Base-by-base conservation (phyloP, 2,329 filamentous ascomycete species). In the Xenoacremonium recifei region DNA sequence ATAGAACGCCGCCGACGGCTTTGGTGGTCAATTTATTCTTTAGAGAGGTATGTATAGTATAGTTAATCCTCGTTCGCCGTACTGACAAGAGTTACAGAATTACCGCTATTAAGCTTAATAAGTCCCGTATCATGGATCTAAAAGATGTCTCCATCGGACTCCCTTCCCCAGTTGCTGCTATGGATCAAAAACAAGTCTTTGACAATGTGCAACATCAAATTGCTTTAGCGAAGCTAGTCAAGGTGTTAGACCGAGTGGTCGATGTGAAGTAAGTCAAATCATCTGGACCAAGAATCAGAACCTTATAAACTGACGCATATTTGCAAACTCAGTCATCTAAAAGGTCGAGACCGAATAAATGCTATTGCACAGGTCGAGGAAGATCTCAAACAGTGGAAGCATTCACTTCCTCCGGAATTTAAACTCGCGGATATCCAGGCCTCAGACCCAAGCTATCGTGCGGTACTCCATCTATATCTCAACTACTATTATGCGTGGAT, bases 401-500 rank as follows among this genome's bases (percentile, higher is more conserved):
- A 47, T 6, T 54, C 57, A 1, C 38, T 64, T 3, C 62, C 61
- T 3, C 29, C 38, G 0, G 42, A 53, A 1, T 54, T 65, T 21
- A 58, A 48, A 25, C 47, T 66, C 1, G 51, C 59, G 11, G 51
- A 50, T 18, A 54, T 64, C 15, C 36, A 56, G 17, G 58, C 64
- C 0, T 49, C 43, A 13, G 55, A 57, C 5, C 53, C 58, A 2
- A 48, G 40, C 21, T 66, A 65, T 27, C 58, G 62, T 6, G 57
- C 60, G 2, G 60, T 60, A 2, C 58, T 65, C 30, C 64, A 67
- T 35, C 55, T 67, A 2, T 60, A 63, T 35, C 45, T 66, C 1
- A 66, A 66, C 45, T 66, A 67, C 40, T 60, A 67, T 40, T 66
- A 61, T 35, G 54, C 62, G 10, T 63, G 61, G 58, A 66, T 67